These are phyloP conservation scores for Auricularia heimuer DNA, from an alignment of 768 basidiomycete genomes.

Conservation along the genomic window DNA sequence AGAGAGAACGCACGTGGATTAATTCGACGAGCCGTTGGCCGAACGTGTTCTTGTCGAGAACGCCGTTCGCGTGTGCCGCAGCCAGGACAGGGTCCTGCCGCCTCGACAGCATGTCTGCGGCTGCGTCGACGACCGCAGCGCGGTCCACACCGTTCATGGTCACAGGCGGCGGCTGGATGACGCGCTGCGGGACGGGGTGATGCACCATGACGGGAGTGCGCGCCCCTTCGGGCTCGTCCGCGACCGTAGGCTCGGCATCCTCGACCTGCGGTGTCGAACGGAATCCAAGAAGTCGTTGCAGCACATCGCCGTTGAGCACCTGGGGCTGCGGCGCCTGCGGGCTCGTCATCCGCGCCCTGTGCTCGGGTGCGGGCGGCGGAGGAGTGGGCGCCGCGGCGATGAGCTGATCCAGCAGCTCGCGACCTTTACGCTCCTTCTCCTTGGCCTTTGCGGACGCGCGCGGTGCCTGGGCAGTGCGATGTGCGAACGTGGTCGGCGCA, in stretches of 20 bases:
- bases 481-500: background rate
- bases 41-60: background rate
- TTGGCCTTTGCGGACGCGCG: background rate
- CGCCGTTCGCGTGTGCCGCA: background rate
- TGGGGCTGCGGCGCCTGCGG: background rate
- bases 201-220: background rate
- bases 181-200: background rate
- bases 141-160: background rate
- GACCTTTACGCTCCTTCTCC: background rate
- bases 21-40: background rate
- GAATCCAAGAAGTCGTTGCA: background rate
- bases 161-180: background rate
- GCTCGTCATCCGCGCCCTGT: background rate
- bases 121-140: background rate
- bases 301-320: background rate
- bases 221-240: background rate
- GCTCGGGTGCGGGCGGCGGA: background rate
- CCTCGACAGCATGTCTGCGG: background rate
- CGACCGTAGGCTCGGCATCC: background rate
- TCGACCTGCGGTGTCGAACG: background rate
- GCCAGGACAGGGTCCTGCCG: background rate
- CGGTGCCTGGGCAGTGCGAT: background rate
- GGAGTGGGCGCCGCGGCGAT: background rate
- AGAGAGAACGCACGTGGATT: background rate
- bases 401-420: background rate